Base-by-base conservation (phyloP, 495 filamentous ascomycete species). In the Neurospora africana region DNA sequence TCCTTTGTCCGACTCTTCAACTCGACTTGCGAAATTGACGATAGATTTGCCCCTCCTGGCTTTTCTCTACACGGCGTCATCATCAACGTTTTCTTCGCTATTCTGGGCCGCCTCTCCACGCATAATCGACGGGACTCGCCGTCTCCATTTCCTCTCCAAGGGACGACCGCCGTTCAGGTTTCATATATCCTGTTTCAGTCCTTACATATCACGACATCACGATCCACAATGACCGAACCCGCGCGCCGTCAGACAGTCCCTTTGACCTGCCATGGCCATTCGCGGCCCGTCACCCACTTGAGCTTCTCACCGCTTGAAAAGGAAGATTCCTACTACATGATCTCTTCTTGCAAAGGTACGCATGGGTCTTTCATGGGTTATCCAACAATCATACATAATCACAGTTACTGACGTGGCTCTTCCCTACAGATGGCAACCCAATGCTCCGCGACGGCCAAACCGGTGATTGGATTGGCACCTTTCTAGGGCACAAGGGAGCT, bases 381-480 rank as follows among this genome's bases (percentile, higher is more conserved):
- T 6, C 30, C 33, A 40, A 43, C 33, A 47, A 37, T 27, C 3
- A 11, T 37, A 19, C 53, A 1, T 65, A 13, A 33, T 0, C 6
- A 35, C 11, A 13, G 53, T 65, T 68, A 40, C 73, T 74, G 53
- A 70, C 72, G 10, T 72, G 37, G 30, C 39, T 68, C 47, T 68
- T 73, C 5, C 10, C 61, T 73, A 27, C 77, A 94, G 95, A 99
- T 82, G 93, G 93, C 76, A 98, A 98, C 80, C 95, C 95, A 40
- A 98, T 98, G 95, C 92, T 99, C 76, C 91, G 95, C 71, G 92
- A 99, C 85, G 95, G 95, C 70, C 88, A 97, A 70, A 98, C 95
- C 19, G 95, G 95, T 70, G 95, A 99, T 81, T 99, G 93, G 95
- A 98, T 99, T 74, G 95, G 95, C 41, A 99, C 96, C 43, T 98